Evolutionary conservation across 441 rosid genomes (phyloP).

Genomic region (Pelargonium australe): DNA sequence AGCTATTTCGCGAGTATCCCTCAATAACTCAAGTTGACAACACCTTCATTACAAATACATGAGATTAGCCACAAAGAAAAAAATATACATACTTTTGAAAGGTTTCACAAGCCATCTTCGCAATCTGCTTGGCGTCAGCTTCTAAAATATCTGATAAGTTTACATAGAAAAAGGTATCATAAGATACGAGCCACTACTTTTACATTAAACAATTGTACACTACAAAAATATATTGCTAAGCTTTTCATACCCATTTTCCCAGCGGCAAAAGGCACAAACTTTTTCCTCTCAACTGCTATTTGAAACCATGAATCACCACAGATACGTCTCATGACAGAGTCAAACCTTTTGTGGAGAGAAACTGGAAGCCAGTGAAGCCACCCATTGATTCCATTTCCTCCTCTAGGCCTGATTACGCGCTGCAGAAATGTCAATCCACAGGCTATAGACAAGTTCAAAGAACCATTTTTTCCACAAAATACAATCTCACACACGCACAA

Average conservation of each 20-base stretch:
- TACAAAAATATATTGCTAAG: not conserved
- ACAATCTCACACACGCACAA: no score
- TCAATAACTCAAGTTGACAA: no score
- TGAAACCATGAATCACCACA: not conserved
- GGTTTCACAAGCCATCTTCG: not conserved
- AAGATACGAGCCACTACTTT: not conserved
- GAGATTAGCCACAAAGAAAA: no score
- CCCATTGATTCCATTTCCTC: conserved; percentile 65
- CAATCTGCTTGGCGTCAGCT: not conserved
- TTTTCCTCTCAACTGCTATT: not conserved
- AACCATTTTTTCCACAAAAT: no score
- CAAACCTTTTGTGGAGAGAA: conserved; percentile 59
- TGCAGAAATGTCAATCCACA: conserved; percentile 11
- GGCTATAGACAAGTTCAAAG: no score
- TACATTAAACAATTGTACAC: not conserved
- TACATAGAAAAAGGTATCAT: not conserved
- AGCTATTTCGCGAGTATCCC: no score
- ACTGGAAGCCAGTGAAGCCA: conserved; percentile 92
- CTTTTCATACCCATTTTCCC: not conserved
- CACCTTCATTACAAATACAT: no score
- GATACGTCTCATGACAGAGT: conserved; percentile 9
- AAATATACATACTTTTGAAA: not conserved
- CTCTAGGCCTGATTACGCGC: conserved; percentile 90
- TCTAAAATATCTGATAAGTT: not conserved
- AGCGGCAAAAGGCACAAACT: not conserved